A percentile compares a stretch with the other conserved stretches of the same genome.
These are phyloP conservation scores for Agaricus blazei DNA, from an alignment of 768 basidiomycete species.

Conservation along the genomic window DNA sequence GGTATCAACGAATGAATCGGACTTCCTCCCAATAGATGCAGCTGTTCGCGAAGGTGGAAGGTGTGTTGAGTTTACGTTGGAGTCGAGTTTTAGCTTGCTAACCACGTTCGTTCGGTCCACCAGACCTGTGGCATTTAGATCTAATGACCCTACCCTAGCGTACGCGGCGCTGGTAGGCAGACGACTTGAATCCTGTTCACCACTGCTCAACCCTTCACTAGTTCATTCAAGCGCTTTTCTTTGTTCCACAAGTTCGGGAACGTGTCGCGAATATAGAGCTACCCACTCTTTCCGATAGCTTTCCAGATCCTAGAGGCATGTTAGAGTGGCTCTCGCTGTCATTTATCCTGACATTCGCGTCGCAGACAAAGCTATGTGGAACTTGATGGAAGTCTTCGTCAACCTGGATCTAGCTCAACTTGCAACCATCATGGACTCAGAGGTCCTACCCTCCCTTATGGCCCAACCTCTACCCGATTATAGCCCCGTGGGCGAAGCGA, in stretches of 20 bases:
- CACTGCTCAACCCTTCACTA: constrained; percentile 12
- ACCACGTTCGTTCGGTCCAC: not conserved
- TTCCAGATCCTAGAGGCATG: constrained; percentile 25
- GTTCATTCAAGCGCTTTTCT: constrained; percentile 58
- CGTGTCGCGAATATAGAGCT: constrained; percentile 27
- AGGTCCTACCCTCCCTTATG: constrained; percentile 41
- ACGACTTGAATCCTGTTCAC: not conserved
- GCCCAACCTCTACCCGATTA: constrained; percentile 31
- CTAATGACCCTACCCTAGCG: constrained; percentile 41
- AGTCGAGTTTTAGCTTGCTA: not conserved
- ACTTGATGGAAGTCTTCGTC: constrained; percentile 59
- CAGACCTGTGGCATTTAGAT: constrained; percentile 71
- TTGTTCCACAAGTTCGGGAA: constrained; percentile 66
- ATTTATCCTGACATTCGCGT: not conserved
- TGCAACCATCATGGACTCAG: constrained; percentile 49
- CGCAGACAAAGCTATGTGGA: constrained; percentile 47
- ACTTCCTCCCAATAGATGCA: constrained; percentile 47
- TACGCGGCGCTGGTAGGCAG: constrained; percentile 54
- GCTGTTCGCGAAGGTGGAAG: constrained; percentile 51
- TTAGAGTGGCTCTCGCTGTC: not conserved
- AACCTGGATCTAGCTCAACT: constrained; percentile 65
- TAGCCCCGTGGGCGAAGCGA: constrained; percentile 19
- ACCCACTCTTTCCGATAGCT: constrained; percentile 20
- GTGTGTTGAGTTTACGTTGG: constrained; percentile 29
- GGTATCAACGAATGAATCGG: constrained; percentile 39